Evolutionary conservation across 768 basidiomycete genomes (phyloP).

Genomic region (Boletus coccyginus): DNA sequence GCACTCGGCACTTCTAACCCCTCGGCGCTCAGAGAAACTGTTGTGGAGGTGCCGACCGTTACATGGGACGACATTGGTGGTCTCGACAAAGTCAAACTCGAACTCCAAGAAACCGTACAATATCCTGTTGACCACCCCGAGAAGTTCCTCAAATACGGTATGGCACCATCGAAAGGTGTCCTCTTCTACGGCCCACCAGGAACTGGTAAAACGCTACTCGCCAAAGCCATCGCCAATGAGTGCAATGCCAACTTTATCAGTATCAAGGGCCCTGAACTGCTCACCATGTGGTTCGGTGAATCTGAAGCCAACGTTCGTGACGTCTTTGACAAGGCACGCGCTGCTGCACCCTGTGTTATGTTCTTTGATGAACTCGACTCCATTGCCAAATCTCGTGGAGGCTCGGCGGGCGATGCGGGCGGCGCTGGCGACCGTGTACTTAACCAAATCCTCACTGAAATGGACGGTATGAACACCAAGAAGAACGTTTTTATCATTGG

Average conservation of each 20-base stretch:
- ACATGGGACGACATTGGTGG: conserved; percentile 99
- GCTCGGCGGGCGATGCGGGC: conserved; percentile 81
- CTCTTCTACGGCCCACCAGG: conserved; percentile 99
- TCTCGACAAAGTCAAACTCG: conserved; percentile 98
- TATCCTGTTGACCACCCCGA: conserved; percentile 99
- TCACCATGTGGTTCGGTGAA: conserved; percentile 99
- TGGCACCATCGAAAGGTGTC: conserved; percentile 99
- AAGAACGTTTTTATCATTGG: conserved; percentile 99
- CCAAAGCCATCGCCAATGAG: conserved; percentile 99
- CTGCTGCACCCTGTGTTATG: conserved; percentile 99
- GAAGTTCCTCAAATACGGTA: conserved; percentile 99
- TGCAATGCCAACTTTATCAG: conserved; percentile 99
- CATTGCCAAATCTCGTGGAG: conserved; percentile 95
- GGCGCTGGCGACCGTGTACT: conserved; percentile 98
- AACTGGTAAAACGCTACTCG: conserved; percentile 98
- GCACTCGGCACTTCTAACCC: conserved; percentile 97
- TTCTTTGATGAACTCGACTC: conserved; percentile 99
- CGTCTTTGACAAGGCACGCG: conserved; percentile 99
- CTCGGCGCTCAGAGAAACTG: conserved; percentile 97
- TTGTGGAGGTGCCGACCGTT: conserved; percentile 97
- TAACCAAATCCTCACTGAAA: conserved; percentile 96
- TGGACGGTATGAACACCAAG: conserved; percentile 98
- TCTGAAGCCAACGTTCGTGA: conserved; percentile 99
- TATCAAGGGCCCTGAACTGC: conserved; percentile 98
- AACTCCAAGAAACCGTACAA: conserved; percentile 98